Evolutionary conservation across 768 basidiomycete genomes (phyloP).

Genomic region (Mycena galericulata): DNA sequence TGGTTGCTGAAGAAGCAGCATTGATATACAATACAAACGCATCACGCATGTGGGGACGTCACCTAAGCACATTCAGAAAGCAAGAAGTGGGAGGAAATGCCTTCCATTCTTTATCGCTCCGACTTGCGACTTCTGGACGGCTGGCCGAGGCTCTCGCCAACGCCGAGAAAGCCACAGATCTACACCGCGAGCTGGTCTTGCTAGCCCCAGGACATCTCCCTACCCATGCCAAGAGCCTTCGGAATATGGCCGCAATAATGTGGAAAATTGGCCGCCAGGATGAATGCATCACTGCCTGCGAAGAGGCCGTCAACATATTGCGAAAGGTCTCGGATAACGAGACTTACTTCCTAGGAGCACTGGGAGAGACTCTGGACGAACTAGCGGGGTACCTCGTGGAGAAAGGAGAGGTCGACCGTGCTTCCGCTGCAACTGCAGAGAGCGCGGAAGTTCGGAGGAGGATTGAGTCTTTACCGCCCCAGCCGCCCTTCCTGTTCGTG

Average conservation of each 20-base stretch:
- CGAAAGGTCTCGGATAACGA: not conserved
- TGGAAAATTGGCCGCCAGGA: not conserved
- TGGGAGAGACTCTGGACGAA: not conserved
- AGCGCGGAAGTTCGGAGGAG: not conserved
- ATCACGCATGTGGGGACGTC: not conserved
- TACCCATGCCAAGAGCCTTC: not conserved
- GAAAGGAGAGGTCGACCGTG: not conserved
- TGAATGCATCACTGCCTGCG: not conserved
- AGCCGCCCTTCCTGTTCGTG: not conserved
- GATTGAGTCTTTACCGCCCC: not conserved
- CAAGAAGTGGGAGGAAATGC: not conserved
- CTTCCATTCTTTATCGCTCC: not conserved
- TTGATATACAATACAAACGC: not conserved
- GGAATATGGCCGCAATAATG: not conserved
- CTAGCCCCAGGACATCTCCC: not conserved
- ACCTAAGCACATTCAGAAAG: not conserved
- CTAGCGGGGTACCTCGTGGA: not conserved
- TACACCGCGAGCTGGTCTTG: not conserved
- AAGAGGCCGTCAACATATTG: not conserved
- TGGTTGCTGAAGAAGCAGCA: not conserved
- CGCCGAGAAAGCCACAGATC: not conserved
- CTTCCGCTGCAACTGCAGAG: not conserved
- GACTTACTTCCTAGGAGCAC: not conserved
- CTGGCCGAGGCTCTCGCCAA: not conserved
- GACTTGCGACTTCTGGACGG: not conserved